Base-by-base conservation (phyloP, 331 rosid species). In the Cydonia oblonga region DNA sequence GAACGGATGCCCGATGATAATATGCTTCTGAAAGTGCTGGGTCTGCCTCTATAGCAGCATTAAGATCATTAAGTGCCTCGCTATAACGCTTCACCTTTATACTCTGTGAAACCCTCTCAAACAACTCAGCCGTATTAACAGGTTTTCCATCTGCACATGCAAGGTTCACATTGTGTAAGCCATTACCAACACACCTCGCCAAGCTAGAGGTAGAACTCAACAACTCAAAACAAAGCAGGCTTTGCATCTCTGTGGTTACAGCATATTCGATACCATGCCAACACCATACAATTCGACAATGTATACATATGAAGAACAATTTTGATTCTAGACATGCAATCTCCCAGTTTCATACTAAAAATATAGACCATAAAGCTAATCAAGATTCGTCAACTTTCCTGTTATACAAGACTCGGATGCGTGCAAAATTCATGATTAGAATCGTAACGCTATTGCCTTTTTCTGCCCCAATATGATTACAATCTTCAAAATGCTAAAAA, bases 1-100 rank as follows among this genome's bases (percentile, higher is more conserved):
- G 96, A 84, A 88, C 46, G 26, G 91, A 87, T 54, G 92, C 98
- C 15, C 91, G 95, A 74, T 81, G 90, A 58, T 76, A 86, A 84
- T 88, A 85, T 49, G 96, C 96, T 81, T 92, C 90, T 12, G 98
- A 92, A 77, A 90, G 91, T 61, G 69, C 76, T 66, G 98, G 96
- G 66, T 92, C 96, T 68, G 86, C 89, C 88, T 90, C 96, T 16
- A 91, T 87, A 18, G 99, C 99, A 76, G 97, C 82, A 87, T 90
- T 87, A 61, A 95, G 96, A 84, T 95, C 97, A 81, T 90, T 82
- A 70, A 95, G 93, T 42, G 99, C 99, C 84, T 95, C 96, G 13
- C 87, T 86, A 68, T 91, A 91, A 65, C 75, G 90, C 79, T 87
- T 90, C 81, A 87, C 88, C 82, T 84, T 90, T 59, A 92, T 72